Percentiles rank a stretch among this genome's conserved stretches.
These are phyloP conservation scores for Cryptosporidium xiaoi DNA, from an alignment of 169 alveolate species.

Conservation along the genomic window DNA sequence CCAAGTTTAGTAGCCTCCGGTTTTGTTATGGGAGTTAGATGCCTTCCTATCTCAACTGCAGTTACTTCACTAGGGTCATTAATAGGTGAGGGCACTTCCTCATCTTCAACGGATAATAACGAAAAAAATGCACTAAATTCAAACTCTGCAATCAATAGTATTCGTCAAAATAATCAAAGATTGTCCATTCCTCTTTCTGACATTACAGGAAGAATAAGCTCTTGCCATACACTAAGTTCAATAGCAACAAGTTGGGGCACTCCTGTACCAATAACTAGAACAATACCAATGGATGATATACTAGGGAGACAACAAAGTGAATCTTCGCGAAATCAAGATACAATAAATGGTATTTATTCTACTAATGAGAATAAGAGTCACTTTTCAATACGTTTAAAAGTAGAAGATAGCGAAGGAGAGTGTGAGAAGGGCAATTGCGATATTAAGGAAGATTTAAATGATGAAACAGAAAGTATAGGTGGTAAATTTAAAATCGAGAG, in stretches of 20 bases:
- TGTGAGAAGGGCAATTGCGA: not conserved
- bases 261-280: conserved; percentile 72
- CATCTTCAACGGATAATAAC: not conserved
- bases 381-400: not conserved
- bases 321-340: not conserved
- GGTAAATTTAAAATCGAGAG: too few species aligned
- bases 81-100: conserved; percentile 6
- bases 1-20: conserved; percentile 73
- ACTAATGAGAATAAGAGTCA: not conserved
- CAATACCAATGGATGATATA: conserved; percentile 66
- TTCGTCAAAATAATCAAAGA: conserved; percentile 42
- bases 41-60: conserved; percentile 50
- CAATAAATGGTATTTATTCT: not conserved
- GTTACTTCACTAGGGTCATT: conserved; percentile 63
- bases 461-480: not conserved
- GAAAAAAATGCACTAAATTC: not conserved
- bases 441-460: not conserved
- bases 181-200: conserved; percentile 66
- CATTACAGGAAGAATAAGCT: conserved; percentile 52
- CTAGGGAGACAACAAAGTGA: conserved; percentile 44
- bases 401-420: conserved; percentile 11
- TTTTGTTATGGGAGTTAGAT: conserved; percentile 70
- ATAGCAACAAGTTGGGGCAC: conserved; percentile 75
- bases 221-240: conserved; percentile 61
- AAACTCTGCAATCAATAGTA: not conserved